These are phyloP conservation scores for Capsicum chinense DNA, from an alignment of 257 asterid species.

Conservation along the genomic window DNA sequence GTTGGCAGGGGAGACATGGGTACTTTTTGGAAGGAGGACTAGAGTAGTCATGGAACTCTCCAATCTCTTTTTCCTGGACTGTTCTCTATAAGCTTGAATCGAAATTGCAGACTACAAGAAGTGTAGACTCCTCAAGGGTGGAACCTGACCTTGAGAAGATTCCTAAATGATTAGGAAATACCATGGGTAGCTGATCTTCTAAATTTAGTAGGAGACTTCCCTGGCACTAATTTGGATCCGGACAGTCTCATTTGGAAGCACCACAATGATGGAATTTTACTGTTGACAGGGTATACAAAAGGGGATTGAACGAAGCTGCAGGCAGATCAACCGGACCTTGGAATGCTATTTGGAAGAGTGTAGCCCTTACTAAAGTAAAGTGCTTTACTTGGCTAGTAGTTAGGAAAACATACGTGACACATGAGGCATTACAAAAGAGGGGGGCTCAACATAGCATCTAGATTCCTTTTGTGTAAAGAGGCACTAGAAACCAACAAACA, in stretches of 20 bases:
- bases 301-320: background rate
- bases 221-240: background rate
- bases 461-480: too few relatives aligned
- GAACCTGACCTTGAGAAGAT: background rate
- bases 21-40: background rate
- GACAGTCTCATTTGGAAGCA: background rate
- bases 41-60: background rate
- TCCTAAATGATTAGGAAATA: background rate
- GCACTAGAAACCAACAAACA: too few relatives aligned
- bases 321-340: background rate
- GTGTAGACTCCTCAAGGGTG: conserved; percentile 2
- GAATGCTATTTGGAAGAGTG: background rate
- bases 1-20: background rate
- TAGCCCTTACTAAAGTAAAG: too few relatives aligned
- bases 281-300: background rate
- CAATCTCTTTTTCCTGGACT: background rate
- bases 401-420: too few relatives aligned
- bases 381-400: too few relatives aligned
- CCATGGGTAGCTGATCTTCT: background rate
- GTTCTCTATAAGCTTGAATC: background rate
- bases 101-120: background rate
- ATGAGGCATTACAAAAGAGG: too few relatives aligned
- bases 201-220: background rate
- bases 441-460: too few relatives aligned
- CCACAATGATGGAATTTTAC: background rate